phyloP scores from a whole-genome alignment of 176 grass and related monocot genomes.

The Tillandsia leiboldiana region DNA sequence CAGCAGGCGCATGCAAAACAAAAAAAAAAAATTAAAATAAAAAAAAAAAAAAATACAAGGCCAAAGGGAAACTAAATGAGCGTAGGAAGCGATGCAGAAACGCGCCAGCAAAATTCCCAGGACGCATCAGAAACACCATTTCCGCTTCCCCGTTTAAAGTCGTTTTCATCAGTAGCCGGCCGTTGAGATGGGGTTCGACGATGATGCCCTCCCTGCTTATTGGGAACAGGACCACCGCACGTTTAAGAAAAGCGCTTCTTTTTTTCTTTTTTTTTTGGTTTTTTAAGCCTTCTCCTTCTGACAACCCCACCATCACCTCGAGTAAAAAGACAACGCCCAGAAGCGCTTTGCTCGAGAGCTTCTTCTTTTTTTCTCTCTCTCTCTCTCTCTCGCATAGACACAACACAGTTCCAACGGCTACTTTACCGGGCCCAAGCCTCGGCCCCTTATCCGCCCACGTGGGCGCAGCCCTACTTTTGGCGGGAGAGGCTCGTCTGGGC shows the following conservation, averaged over 20 bases:
- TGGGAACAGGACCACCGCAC: constrained; percentile 27
- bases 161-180: constrained; percentile 34
- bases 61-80: too few relatives aligned
- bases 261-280: too few relatives aligned
- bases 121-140: too few relatives aligned
- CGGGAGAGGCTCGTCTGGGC: constrained; percentile 18
- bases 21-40: too few relatives aligned
- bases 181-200: constrained; percentile 31
- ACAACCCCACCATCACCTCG: neutral
- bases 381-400: neutral
- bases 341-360: neutral
- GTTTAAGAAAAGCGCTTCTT: constrained; percentile 1
- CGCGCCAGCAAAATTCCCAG: too few relatives aligned
- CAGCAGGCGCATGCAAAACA: too few relatives aligned
- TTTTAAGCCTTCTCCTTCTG: neutral
- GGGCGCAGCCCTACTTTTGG: constrained; percentile 16
- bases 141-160: too few relatives aligned
- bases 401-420: constrained; percentile 43
- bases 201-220: neutral
- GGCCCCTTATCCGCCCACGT: neutral
- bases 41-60: too few relatives aligned
- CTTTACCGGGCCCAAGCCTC: neutral
- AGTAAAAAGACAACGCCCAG: neutral
- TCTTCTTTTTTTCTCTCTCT: neutral
- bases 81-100: too few relatives aligned